Conservation (phyloP, 768 basidiomycete genomes). For the Phlegmacium glaucopus region DNA sequence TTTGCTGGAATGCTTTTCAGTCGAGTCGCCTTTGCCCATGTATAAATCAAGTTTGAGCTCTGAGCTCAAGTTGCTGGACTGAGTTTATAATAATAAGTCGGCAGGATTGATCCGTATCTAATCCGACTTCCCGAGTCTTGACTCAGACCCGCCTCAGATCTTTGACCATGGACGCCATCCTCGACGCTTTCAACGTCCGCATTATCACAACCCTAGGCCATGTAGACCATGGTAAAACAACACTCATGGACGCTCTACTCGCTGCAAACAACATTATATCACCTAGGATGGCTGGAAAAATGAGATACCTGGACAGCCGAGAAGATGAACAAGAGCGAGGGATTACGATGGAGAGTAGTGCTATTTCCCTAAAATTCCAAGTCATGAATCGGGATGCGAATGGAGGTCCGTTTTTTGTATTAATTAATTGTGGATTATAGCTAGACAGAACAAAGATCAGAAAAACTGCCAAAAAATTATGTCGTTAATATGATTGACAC, state of each 20-base stretch:
- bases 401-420: constrained; percentile 48
- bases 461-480: constrained; percentile 61
- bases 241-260: constrained; percentile 90
- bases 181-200: constrained; percentile 51
- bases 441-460: constrained; percentile 29
- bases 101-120: constrained; percentile 11
- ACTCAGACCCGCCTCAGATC: neutral
- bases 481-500: constrained; percentile 97
- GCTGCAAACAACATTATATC: constrained; percentile 99
- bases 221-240: constrained; percentile 96
- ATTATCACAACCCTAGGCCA: constrained; percentile 87
- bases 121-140: neutral
- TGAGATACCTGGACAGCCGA: constrained; percentile 91
- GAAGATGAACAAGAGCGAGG: constrained; percentile 98
- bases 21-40: constrained; percentile 40
- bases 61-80: neutral
- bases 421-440: neutral
- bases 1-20: constrained; percentile 25
- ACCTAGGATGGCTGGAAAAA: constrained; percentile 89
- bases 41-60: neutral
- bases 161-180: constrained; percentile 25
- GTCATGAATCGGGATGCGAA: constrained; percentile 55
- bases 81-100: constrained; percentile 7
- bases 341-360: constrained; percentile 98
- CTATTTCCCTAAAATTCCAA: constrained; percentile 86